A percentile compares a stretch with the other conserved stretches of the same genome.
phyloP scores from a whole-genome alignment of 169 alveolate species.

The Eimeria mitis region DNA sequence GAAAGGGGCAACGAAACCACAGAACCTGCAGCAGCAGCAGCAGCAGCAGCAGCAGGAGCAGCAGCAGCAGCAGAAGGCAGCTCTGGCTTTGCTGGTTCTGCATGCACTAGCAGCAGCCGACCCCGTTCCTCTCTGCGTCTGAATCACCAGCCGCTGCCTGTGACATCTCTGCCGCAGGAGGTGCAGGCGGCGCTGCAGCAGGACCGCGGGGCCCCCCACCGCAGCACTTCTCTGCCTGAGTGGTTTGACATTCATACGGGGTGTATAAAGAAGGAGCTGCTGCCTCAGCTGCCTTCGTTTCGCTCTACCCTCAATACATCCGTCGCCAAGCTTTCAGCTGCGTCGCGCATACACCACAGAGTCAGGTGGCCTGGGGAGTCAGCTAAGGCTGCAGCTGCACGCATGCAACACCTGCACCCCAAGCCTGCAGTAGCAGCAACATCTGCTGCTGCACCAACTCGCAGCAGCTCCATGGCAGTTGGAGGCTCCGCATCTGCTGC shows the following conservation, averaged over 20 bases:
- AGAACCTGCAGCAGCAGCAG: not conserved
- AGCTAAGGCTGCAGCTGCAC: not conserved
- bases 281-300: conserved; percentile 25
- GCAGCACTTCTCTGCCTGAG: conserved; percentile 8
- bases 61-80: not conserved
- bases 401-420: not conserved
- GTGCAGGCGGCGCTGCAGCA: conserved; percentile 52
- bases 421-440: not conserved
- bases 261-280: conserved; percentile 9
- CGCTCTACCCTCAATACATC: conserved; percentile 48
- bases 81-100: not conserved
- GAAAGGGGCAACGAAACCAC: not conserved
- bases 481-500: not conserved
- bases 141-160: conserved; percentile 13
- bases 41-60: not conserved
- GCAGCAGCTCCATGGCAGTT: not conserved
- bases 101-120: not conserved
- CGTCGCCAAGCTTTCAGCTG: conserved; percentile 22
- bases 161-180: conserved; percentile 31
- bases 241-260: conserved; percentile 48
- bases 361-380: conserved; percentile 59
- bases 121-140: not conserved
- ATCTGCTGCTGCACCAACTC: not conserved
- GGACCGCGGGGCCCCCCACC: not conserved
- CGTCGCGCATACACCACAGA: conserved; percentile 34